A percentile compares a stretch with the other conserved stretches of the same genome.
Evolutionary conservation across 306 rosid genomes (phyloP).

Genomic region (Glycine tomentella): DNA sequence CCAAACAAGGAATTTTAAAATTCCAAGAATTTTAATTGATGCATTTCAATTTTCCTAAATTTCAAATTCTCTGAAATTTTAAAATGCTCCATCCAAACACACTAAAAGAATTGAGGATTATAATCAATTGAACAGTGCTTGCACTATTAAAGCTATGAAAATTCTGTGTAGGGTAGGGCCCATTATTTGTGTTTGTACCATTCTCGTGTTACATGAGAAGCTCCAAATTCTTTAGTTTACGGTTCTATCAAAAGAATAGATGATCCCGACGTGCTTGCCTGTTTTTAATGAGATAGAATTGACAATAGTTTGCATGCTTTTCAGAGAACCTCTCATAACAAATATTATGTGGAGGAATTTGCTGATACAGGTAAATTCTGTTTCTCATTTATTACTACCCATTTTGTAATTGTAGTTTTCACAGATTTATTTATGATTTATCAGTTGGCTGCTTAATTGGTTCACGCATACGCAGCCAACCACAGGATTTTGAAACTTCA

Average conservation of each 20-base stretch:
- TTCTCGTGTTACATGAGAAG: background rate
- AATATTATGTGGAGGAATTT: conserved; percentile 97
- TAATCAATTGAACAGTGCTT: background rate
- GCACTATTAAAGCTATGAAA: conserved; percentile 11
- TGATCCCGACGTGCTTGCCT: background rate
- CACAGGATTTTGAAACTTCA: conserved; percentile 11
- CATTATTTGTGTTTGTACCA: background rate
- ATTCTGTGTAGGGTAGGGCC: conserved; percentile 12
- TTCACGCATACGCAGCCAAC: conserved; percentile 10
- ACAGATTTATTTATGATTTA: conserved; percentile 22
- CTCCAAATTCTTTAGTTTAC: conserved; percentile 6
- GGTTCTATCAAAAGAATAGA: background rate
- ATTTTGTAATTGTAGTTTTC: conserved; percentile 17
- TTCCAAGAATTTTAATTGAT: too few relatives aligned
- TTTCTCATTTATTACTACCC: conserved; percentile 29
- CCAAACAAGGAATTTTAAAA: too few relatives aligned
- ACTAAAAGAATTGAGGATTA: background rate
- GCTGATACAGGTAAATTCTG: conserved; percentile 76
- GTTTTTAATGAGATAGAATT: conserved; percentile 29
- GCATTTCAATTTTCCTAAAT: too few relatives aligned
- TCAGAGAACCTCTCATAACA: conserved; percentile 96
- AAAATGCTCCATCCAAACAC: too few relatives aligned
- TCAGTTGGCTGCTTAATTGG: background rate
- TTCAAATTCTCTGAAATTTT: too few relatives aligned
- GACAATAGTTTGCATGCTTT: conserved; percentile 43